A percentile compares a stretch with the other conserved stretches of the same genome.
phyloP scores from a whole-genome alignment of 306 rosid genomes.

The Castanopsis chinensis region DNA sequence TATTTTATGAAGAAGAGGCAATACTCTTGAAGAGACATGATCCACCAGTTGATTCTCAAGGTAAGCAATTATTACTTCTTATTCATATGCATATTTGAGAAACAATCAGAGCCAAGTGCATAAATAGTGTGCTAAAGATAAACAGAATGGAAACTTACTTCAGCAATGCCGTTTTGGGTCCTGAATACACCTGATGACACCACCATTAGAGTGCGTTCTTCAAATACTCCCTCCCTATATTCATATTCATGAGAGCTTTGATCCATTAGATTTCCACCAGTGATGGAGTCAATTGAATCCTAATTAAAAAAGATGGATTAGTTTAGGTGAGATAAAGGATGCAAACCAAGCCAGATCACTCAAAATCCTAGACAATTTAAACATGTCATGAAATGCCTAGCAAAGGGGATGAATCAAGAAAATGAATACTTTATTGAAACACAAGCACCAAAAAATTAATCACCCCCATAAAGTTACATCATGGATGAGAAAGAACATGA shows the following conservation, averaged over 20 bases:
- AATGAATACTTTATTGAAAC: background rate
- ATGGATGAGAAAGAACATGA: background rate
- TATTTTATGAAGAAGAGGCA: background rate
- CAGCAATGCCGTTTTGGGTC: slow-evolving; percentile 36
- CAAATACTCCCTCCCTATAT: slow-evolving; percentile 49
- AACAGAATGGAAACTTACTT: slow-evolving; percentile 48
- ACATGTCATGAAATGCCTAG: background rate
- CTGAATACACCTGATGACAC: slow-evolving; percentile 43
- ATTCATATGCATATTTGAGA: slow-evolving; percentile 5
- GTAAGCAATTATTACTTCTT: background rate
- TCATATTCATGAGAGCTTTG: slow-evolving; percentile 43
- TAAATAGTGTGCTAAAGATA: background rate
- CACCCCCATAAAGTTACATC: background rate
- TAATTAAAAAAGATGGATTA: slow-evolving; percentile 33
- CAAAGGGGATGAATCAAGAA: too few species aligned
- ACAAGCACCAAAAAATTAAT: background rate
- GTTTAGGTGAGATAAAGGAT: slow-evolving; percentile 10
- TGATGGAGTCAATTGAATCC: slow-evolving; percentile 51
- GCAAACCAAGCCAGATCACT: background rate
- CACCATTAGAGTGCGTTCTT: slow-evolving; percentile 68
- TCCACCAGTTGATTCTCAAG: background rate
- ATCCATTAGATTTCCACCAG: slow-evolving; percentile 38
- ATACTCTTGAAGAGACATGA: background rate
- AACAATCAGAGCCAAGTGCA: slow-evolving; percentile 8
- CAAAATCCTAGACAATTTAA: background rate